Evolutionary conservation across 257 asterid species (phyloP).

Genomic region (Catharanthus roseus): DNA sequence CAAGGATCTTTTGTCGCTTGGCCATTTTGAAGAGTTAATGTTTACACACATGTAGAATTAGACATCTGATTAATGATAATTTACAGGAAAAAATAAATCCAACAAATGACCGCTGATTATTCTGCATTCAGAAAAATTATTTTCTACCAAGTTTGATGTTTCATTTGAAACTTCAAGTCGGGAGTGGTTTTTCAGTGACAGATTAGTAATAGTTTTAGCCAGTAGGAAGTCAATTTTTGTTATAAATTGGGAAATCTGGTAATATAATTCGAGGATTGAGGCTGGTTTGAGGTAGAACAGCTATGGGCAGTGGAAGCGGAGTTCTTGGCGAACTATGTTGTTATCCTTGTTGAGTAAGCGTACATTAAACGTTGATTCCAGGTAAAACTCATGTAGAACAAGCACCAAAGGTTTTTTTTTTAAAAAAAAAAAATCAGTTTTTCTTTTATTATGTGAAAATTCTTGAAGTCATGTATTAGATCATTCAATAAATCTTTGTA

Average conservation of each 20-base stretch:
- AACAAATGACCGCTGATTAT: not conserved
- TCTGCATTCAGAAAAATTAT: not conserved
- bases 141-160: not conserved
- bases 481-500: not conserved
- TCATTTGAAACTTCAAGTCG: not conserved
- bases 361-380: slow-evolving; percentile 74
- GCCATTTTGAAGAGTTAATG: not conserved
- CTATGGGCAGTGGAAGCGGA: slow-evolving; percentile 59
- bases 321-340: slow-evolving; percentile 69
- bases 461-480: not conserved
- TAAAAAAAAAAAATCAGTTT: not conserved
- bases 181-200: not conserved
- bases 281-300: slow-evolving; percentile 32
- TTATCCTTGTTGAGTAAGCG: slow-evolving; percentile 98
- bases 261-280: slow-evolving; percentile 18
- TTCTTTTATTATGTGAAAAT: not conserved
- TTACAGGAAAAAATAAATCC: not conserved
- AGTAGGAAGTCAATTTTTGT: not conserved
- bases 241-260: slow-evolving; percentile 24
- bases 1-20: slow-evolving; percentile 5
- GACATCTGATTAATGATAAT: not conserved
- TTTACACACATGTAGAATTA: not conserved
- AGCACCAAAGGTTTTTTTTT: too few relatives aligned
- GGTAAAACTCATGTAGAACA: slow-evolving; percentile 42
- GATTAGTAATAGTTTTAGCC: not conserved